Base-by-base conservation (phyloP, 768 basidiomycete species). In the Artomyces pyxidatus region DNA sequence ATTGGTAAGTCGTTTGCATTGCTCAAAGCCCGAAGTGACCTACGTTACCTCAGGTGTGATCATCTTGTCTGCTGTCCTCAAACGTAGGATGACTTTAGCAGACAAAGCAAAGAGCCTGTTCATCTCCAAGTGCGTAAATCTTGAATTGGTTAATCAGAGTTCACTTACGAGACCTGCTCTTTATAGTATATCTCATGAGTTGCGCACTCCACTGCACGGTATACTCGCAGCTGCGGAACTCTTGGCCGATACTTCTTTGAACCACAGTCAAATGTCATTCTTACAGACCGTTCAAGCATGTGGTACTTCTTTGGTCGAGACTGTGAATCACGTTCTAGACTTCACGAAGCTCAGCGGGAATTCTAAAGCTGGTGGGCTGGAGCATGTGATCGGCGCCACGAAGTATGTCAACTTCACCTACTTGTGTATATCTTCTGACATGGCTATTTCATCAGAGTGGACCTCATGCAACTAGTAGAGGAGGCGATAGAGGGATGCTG, bases 321-420 rank as follows among this genome's bases (percentile, higher is more conserved):
- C 93, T 0, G 92, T 97, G 42, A 96, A 96, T 60, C 94, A 97
- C 58, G 94, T 97, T 5, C 71, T 97, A 23, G 94, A 97, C 63
- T 97, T 94, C 61, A 95, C 92, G 26, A 97, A 97, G 61, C 74
- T 95, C 21, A 92, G 88, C 52, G 92, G 91, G 19, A 88, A 85
- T 58, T 73, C 81, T 40, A 88, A 88, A 61, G 74, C 80, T 2
- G 88, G 85, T 23, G 84, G 85, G 35, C 78, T 84, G 7, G 82
- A 88, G 61, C 86, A 85, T 54, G 78, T 81, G 37, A 88, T 91
- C 52, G 71, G 76, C 17, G 76, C 78, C 8, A 76, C 77, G 51
- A 76, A 72, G 88, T 85, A 45, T 51, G 80, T 68, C 17, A 28
- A 6, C 10, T 52, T 10, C 6, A 41, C 25, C 35, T 8, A 28